A percentile compares a stretch with the other conserved stretches of the same genome.
Evolutionary conservation across 345 rosid species (phyloP).

Genomic region (Excoecaria cochinchinensis): DNA sequence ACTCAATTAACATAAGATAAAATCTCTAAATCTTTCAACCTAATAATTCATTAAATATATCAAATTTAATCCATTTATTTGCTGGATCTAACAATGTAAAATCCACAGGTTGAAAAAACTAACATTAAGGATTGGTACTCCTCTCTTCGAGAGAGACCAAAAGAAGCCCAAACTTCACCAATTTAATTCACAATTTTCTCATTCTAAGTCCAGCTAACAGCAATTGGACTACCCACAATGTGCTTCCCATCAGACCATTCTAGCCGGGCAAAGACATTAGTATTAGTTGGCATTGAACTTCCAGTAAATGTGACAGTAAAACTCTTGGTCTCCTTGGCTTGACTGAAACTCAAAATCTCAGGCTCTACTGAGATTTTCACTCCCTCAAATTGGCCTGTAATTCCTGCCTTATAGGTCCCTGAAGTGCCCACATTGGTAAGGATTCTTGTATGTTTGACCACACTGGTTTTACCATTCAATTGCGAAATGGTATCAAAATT

Average conservation of each 20-base stretch:
- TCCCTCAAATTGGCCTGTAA: constrained; percentile 35
- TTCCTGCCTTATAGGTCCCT: constrained; percentile 44
- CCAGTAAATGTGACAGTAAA: constrained; percentile 67
- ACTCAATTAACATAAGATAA: too few species aligned
- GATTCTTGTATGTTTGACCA: constrained; percentile 45
- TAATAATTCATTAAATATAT: too few species aligned
- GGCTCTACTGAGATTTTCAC: constrained; percentile 72
- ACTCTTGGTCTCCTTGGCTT: constrained; percentile 61
- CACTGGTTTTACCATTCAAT: constrained; percentile 11
- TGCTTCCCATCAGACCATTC: constrained; percentile 36
- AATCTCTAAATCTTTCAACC: too few species aligned
- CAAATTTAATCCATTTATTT: neutral
- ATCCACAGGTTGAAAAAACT: neutral
- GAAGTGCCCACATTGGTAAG: constrained; percentile 28
- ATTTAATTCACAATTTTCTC: neutral
- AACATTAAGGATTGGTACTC: constrained; percentile 14
- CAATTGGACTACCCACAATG: constrained; percentile 29
- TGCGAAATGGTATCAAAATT: constrained; percentile 11
- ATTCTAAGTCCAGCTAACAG: constrained; percentile 58
- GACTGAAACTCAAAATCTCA: constrained; percentile 46
- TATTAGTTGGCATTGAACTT: constrained; percentile 37
- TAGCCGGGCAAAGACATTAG: constrained; percentile 29
- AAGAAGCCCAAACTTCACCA: constrained; percentile 1
- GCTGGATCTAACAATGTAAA: constrained; percentile 16
- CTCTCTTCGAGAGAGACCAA: constrained; percentile 13